Evolutionary conservation across 106 monocot genomes (phyloP), one percentile per base, ranked within the genome.

Genomic region (Dendrobium huoshanense): DNA sequence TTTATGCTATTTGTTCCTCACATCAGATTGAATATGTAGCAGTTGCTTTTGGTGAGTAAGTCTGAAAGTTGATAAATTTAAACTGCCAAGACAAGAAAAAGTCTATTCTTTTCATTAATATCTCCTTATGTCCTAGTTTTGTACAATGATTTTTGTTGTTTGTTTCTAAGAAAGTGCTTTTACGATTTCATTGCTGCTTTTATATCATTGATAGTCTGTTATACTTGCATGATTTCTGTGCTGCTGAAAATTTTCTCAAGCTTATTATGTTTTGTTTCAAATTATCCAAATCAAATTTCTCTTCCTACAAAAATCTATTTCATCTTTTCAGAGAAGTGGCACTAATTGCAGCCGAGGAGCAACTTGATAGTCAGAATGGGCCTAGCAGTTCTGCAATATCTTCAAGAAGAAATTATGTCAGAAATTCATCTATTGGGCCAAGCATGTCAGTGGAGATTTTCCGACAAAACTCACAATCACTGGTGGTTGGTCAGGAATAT

Each of bases 401-500:
- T 64, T 83, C 72, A 25, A 72, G 76, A 56, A 75, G 81, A 83
- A 79, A 81, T n/a, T 79, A 77, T 72, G 59, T 7, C 3, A 72
- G 79, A 67, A 43, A 81, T 77, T 18, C 41, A 45, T 43, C 31
- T 5, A 68, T 43, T 15, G 77, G 55, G 1, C 79, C 77, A 5
- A 84, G 86, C 73, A 82, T 83, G 81, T 84, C 79, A 13, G 49
- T 82, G 0, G 86, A 89, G 51, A 61, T 77, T 18, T 89, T 89
- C 31, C 78, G 81, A 41, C 83, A 79, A 72, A 79, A 86, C 19
- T 89, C 86, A 2, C 78, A 89, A 55, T 89, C 84, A 4, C 75
- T 86, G 31, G 77, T 84, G 73, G 89, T 89, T 47, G 89, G 89
- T 51, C 89, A 89, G 44, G 89, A 89, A 44, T 89, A 89, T 74